Base-by-base conservation (phyloP, 441 rosid species). In the Iberis amara region DNA sequence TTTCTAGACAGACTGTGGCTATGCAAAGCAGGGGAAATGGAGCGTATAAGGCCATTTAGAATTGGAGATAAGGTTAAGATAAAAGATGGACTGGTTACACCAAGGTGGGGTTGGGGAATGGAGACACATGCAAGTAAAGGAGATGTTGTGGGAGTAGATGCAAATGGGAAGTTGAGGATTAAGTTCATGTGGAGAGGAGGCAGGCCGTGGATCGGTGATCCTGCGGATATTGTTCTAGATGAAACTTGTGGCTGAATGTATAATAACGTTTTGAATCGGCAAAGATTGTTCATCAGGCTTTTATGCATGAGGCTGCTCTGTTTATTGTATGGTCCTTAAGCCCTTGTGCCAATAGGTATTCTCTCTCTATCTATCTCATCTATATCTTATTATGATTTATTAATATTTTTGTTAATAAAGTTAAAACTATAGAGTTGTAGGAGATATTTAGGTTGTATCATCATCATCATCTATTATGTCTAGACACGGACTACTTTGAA, bases 81-180 rank as follows among this genome's bases (percentile, higher is more conserved):
- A 35, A 72, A 74, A 68, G 94, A 77, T 12, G 95, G 88, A 32
- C 61, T 94, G 67, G 82, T 78, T 35, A 68, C 84, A 41, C 99
- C 99, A 2, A 74, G 96, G 42, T 86, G 96, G 97, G 97, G 89
- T 15, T 94, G 97, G 99, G 99, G 99, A 68, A 86, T 89, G 99
- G 99, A 94, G 83, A 94, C 96, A 3, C 80, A 80, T 56, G 83
- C 88, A 23, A 94, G 99, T 75, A 86, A 80, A 69, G 99, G 97
- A 10, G 67, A 63, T 52, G 88, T 85, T 27, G 89, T 89, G 52
- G 96, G 96, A 18, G 99, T 94, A 7, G 96, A 94, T 68, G 95
- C 97, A 15, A 89, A 81, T 38, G 99, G 99, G 39, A 94, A 86
- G 71, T 33, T 94, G 57, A 81, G 97, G 62, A 85, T 94, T 47